Conservation (phyloP, 768 basidiomycete genomes). For the Lepiota brunneoincarnata region DNA sequence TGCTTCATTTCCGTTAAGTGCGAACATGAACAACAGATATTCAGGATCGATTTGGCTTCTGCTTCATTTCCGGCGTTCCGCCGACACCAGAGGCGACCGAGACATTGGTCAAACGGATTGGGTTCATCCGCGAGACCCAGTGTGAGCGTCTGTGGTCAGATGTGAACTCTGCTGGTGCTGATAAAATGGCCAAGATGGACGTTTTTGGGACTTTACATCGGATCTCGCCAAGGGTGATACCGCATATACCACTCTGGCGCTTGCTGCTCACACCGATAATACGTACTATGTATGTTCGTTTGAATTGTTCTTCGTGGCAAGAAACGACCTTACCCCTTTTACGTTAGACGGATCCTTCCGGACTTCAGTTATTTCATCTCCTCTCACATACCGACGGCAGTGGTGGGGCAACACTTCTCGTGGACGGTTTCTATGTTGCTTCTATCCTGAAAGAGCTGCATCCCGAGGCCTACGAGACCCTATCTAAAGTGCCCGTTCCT, state of each 20-base stretch:
- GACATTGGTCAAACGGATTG: slow-evolving; percentile 68
- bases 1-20: not conserved
- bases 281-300: slow-evolving; percentile 63
- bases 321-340: not conserved
- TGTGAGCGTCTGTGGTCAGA: slow-evolving; percentile 24
- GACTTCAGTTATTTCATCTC: slow-evolving; percentile 95
- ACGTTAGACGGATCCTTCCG: slow-evolving; percentile 83
- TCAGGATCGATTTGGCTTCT: slow-evolving; percentile 87
- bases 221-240: slow-evolving; percentile 90
- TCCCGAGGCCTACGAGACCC: slow-evolving; percentile 65
- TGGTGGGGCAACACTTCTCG: slow-evolving; percentile 88
- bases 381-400: slow-evolving; percentile 78
- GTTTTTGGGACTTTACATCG: slow-evolving; percentile 96
- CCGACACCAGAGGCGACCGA: slow-evolving; percentile 83
- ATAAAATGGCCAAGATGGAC: slow-evolving; percentile 61
- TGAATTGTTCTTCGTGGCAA: not conserved
- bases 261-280: slow-evolving; percentile 78
- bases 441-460: slow-evolving; percentile 70
- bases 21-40: not conserved
- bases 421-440: slow-evolving; percentile 94
- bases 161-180: not conserved
- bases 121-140: slow-evolving; percentile 85
- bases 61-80: slow-evolving; percentile 81
- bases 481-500: slow-evolving; percentile 68
- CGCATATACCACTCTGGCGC: slow-evolving; percentile 86